Evolutionary conservation across 495 filamentous ascomycete genomes (phyloP), one percentile per base, ranked within the genome.

Genomic region (Cercophora newfieldiana): DNA sequence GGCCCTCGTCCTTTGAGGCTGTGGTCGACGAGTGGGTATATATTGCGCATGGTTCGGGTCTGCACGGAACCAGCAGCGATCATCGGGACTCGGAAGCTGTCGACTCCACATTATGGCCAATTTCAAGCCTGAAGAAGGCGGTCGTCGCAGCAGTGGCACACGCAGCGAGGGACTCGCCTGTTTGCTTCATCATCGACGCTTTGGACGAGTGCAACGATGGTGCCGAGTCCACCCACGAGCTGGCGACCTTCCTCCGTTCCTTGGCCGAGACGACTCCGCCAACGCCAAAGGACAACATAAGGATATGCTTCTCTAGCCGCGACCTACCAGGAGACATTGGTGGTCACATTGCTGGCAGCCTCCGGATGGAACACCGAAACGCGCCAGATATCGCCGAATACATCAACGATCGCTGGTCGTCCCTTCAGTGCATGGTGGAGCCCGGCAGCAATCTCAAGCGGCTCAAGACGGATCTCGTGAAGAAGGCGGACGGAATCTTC

Each of bases 341-440:
- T n/a, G 18, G 7, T 14, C 16, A n/a, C 21, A 33, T 54, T 16
- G 19, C 54, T 18, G 49, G 57, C 14, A 57, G 64, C 16, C 61
- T 66, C 22, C 57, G 57, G 49, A 60, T 66, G 48, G 56, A 66
- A 22, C 53, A 66, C 18, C 21, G 48, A 33, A 66, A 66, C 57
- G 64, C 37, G 28, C 26, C 57, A 5, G 64, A 66, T 28, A 61
- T 66, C 16, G 47, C 49, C 30, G 49, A 25, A 26, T 66, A 61
- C 33, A 48, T 66, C 29, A 61, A 66, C 25, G 57, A 60, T 21
- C 44, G 49, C 2, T 61, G 56, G 64, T 31, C 56, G 2, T 14
- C 29, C 3, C 29, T 59, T 7, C 25, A 31, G 56, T 37, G 25
- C 7, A 59, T 25, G 3, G 18, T 37, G 10, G 64, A 60, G 8